Percentiles rank a stretch among this genome's conserved stretches.
phyloP scores from a whole-genome alignment of 2,329 filamentous ascomycete genomes.

The Aureobasidium leucospermi region DNA sequence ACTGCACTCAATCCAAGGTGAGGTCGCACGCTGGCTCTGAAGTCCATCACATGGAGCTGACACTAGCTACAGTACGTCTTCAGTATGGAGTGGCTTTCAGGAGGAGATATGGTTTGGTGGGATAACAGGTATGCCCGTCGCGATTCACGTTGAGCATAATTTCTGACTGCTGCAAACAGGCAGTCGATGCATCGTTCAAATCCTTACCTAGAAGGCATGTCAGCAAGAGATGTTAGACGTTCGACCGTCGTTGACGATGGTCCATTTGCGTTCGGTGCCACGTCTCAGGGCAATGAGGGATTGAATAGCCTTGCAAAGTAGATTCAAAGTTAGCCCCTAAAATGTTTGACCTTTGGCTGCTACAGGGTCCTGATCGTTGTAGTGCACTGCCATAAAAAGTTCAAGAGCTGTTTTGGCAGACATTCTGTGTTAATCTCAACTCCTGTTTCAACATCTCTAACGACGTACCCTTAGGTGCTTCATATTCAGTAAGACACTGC shows the following conservation, averaged over 20 bases:
- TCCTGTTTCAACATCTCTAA: too few relatives aligned
- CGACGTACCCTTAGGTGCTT: not conserved
- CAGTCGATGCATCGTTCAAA: slow-evolving; percentile 7
- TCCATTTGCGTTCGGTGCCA: not conserved
- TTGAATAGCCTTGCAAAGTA: not conserved
- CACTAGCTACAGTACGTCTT: not conserved
- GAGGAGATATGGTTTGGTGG: slow-evolving; percentile 5
- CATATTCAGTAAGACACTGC: slow-evolving; percentile 40
- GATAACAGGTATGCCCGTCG: not conserved
- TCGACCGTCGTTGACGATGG: slow-evolving; percentile 1
- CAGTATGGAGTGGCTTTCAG: not conserved
- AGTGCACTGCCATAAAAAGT: too few relatives aligned
- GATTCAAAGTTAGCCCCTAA: too few relatives aligned
- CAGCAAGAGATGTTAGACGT: not conserved
- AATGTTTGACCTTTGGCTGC: too few relatives aligned
- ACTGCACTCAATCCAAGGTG: slow-evolving; percentile 1
- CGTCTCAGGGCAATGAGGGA: not conserved
- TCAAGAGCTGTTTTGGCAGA: too few relatives aligned
- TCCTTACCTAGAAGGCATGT: not conserved
- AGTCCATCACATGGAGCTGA: not conserved
- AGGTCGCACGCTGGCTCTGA: not conserved
- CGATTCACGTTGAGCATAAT: not conserved
- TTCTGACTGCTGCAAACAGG: not conserved
- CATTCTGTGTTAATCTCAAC: too few relatives aligned
- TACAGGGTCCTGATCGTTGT: too few relatives aligned